Percentiles rank a stretch among this genome's conserved stretches.
Evolutionary conservation across 331 rosid species (phyloP).

Genomic region (Prunus yedoensis): DNA sequence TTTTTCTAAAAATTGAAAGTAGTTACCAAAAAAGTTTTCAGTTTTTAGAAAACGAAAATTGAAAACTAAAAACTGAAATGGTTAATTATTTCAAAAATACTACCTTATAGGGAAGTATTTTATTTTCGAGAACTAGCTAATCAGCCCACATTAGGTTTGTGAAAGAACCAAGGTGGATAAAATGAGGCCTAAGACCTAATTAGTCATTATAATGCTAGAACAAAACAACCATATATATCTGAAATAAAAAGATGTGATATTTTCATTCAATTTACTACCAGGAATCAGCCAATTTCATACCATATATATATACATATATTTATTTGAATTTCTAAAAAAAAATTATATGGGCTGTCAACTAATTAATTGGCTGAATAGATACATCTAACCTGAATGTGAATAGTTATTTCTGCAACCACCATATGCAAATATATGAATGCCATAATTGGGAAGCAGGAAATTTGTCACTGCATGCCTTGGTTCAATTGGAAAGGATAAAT

Average conservation of each 20-base stretch:
- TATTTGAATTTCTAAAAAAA: background rate
- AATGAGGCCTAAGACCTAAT: background rate
- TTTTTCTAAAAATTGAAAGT: too few species aligned
- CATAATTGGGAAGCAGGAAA: background rate
- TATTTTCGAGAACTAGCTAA: too few species aligned
- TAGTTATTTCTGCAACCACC: too few species aligned
- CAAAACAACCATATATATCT: background rate
- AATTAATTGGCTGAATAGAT: slow-evolving; percentile 17
- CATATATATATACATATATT: background rate
- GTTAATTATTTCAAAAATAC: too few species aligned
- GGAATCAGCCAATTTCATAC: background rate
- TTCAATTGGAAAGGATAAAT: background rate
- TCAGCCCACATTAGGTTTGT: background rate
- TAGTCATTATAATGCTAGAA: background rate
- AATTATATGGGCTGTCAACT: slow-evolving; percentile 8
- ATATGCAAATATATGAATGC: background rate
- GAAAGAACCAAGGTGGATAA: background rate
- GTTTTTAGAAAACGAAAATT: too few species aligned
- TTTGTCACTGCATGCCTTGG: background rate
- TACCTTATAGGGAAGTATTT: too few species aligned
- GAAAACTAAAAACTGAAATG: too few species aligned
- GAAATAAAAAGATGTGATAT: background rate
- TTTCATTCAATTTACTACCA: background rate
- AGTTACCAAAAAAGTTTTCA: too few species aligned
- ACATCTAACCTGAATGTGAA: background rate